Evolutionary conservation across 345 rosid species (phyloP).

Genomic region (Cardiospermum halicacabum): DNA sequence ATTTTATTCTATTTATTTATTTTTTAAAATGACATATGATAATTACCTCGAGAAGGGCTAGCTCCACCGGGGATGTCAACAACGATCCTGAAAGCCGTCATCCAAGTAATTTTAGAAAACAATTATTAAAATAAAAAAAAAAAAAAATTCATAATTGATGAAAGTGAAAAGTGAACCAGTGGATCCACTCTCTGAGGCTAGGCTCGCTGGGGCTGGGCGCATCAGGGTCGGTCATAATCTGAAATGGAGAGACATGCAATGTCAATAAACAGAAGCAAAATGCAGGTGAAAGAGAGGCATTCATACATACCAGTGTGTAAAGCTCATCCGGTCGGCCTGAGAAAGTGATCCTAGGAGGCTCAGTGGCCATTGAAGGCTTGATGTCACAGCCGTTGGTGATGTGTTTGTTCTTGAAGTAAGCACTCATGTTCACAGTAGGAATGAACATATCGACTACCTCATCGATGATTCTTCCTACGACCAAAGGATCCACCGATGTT

Average conservation of each 20-base stretch:
- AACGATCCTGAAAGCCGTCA: conserved; percentile 51
- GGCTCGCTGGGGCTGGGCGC: conserved; percentile 97
- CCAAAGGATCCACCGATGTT: conserved; percentile 70
- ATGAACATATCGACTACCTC: conserved; percentile 85
- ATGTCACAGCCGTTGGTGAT: conserved; percentile 77
- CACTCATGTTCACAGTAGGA: conserved; percentile 56
- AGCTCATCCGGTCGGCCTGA: conserved; percentile 56
- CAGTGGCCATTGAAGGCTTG: conserved; percentile 63
- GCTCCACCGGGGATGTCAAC: too few species aligned
- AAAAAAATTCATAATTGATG: too few species aligned
- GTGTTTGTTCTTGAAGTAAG: conserved; percentile 64
- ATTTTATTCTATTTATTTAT: too few species aligned
- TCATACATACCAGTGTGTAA: conserved; percentile 53
- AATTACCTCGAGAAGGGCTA: too few species aligned
- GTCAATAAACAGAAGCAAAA: not conserved
- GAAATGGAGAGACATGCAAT: conserved; percentile 2
- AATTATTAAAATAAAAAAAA: too few species aligned
- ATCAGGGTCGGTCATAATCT: conserved; percentile 94
- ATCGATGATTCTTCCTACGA: conserved; percentile 81
- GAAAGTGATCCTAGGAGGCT: conserved; percentile 59
- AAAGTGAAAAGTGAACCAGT: conserved; percentile 46
- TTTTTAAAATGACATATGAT: too few species aligned
- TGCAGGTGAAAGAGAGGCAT: not conserved
- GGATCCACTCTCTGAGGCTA: conserved; percentile 78
- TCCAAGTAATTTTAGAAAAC: too few species aligned